Evolutionary conservation across 768 basidiomycete species (phyloP), one percentile per base, ranked within the genome.

Genomic region (Auriculariales sp.): DNA sequence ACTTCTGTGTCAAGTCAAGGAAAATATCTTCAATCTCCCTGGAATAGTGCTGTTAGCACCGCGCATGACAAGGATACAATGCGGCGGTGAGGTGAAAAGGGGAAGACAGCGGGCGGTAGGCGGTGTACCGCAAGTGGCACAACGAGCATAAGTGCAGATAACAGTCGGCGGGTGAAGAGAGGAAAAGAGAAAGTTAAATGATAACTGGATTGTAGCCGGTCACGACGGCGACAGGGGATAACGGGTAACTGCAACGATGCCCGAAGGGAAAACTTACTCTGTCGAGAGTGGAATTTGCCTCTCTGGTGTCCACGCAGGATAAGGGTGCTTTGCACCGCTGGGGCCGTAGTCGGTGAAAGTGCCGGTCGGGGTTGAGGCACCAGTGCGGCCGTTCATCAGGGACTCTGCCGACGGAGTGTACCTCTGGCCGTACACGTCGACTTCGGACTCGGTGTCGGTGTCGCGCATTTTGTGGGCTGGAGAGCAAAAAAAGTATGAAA

Each of bases 11-110:
- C 29, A 99, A 74, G 70, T 98, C 95, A 47, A 97, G 77, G 62
- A 98, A 89, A 46, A 99, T 89, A 62, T 99, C 95, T 64, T 98
- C 94, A 50, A 98, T 97, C 70, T 97, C 95, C 55, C 57, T 56
- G 36, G 11, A 25, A 35, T 10, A 48, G 24, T 9, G 52, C 19
- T n/a, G n/a, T n/a, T 14, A 49, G 30, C 29, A 19, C n/a, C n/a
- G 31, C 27, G 24, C 4, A 24, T 10, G 49, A 33, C n/a, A 17
- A 52, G 30, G 27, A 49, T 28, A 46, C 24, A 24, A 46, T 24
- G 19, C 19, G 27, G 32, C 27, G 28, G 42, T 12, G 42, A 45
- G 10, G 42, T n/a, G n/a, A n/a, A n/a, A n/a, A n/a, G n/a, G n/a
- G n/a, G n/a, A n/a, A n/a, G n/a, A n/a, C n/a, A n/a, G n/a, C n/a